phyloP scores from a whole-genome alignment of 148 eudicot species.

The Limonium bicolor region DNA sequence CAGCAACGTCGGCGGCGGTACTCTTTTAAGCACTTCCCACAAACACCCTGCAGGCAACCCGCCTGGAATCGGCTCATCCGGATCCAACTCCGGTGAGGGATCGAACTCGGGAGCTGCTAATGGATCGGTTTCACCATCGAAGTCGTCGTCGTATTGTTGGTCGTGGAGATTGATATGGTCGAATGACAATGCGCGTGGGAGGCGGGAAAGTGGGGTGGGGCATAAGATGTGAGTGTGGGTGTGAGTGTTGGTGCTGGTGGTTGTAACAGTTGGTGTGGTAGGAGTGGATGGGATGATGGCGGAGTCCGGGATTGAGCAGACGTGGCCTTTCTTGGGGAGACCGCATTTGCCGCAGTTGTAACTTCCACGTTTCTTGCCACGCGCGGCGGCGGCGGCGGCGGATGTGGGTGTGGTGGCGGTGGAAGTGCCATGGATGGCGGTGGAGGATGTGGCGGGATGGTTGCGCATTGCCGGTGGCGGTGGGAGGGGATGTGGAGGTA shows the following conservation, averaged over 20 bases:
- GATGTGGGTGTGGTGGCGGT: slow-evolving; percentile 19
- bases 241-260: slow-evolving; percentile 8
- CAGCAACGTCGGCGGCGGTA: slow-evolving; percentile 53
- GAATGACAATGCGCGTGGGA: slow-evolving; percentile 53
- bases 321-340: slow-evolving; percentile 69
- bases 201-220: slow-evolving; percentile 9
- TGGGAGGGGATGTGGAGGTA: too few relatives aligned
- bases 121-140: slow-evolving; percentile 3
- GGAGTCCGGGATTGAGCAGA: slow-evolving; percentile 18
- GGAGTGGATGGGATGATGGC: background rate
- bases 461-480: slow-evolving; percentile 7
- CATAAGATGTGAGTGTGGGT: slow-evolving; percentile 1
- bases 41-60: slow-evolving; percentile 29
- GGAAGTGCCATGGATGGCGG: slow-evolving; percentile 14
- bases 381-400: slow-evolving; percentile 21
- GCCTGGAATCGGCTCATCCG: slow-evolving; percentile 19
- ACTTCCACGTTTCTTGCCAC: slow-evolving; percentile 50
- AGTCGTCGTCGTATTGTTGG: slow-evolving; percentile 9
- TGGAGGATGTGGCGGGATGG: slow-evolving; percentile 27
- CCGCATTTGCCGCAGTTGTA: slow-evolving; percentile 92
- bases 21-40: slow-evolving; percentile 61
- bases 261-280: slow-evolving; percentile 10
- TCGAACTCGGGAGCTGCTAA: too few relatives aligned
- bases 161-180: slow-evolving; percentile 35
- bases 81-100: slow-evolving; percentile 6